A percentile compares a stretch with the other conserved stretches of the same genome.
Conservation (phyloP, 441 rosid species). For the Erysimum pusillum region DNA sequence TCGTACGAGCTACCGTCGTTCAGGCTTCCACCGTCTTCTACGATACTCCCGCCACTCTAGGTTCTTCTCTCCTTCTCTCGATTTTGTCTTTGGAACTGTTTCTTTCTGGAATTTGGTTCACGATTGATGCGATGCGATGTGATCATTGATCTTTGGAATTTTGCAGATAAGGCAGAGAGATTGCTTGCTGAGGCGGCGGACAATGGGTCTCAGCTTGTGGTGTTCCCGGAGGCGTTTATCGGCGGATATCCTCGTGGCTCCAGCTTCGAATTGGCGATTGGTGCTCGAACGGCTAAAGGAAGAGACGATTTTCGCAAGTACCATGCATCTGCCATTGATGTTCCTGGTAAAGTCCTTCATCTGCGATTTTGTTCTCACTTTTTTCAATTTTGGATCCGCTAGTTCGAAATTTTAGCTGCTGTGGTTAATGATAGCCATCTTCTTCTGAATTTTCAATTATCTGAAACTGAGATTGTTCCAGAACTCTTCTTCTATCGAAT, state of each 20-base stretch:
- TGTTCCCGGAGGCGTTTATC: constrained; percentile 92
- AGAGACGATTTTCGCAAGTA: constrained; percentile 88
- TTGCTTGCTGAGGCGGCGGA: constrained; percentile 89
- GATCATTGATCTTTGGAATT: neutral
- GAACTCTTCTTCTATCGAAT: neutral
- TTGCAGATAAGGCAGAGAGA: constrained; percentile 86
- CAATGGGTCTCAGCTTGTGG: constrained; percentile 80
- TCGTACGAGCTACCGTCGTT: constrained; percentile 87
- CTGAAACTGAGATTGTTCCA: constrained; percentile 4
- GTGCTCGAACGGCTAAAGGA: constrained; percentile 78
- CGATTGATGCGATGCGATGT: constrained; percentile 12
- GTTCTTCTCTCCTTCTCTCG: constrained; percentile 45
- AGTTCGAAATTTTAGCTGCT: neutral
- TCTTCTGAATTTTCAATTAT: neutral
- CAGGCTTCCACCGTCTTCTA: constrained; percentile 93
- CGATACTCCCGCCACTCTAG: constrained; percentile 90
- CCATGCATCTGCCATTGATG: constrained; percentile 84
- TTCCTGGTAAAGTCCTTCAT: constrained; percentile 63
- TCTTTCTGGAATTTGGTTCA: neutral
- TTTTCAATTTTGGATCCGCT: neutral
- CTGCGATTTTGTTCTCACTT: neutral
- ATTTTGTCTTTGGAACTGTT: neutral
- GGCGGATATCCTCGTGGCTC: constrained; percentile 97
- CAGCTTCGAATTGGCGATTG: constrained; percentile 74
- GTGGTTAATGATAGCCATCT: neutral